Base-by-base conservation (phyloP, 352 stramenopile species). In the Pythium volutum region DNA sequence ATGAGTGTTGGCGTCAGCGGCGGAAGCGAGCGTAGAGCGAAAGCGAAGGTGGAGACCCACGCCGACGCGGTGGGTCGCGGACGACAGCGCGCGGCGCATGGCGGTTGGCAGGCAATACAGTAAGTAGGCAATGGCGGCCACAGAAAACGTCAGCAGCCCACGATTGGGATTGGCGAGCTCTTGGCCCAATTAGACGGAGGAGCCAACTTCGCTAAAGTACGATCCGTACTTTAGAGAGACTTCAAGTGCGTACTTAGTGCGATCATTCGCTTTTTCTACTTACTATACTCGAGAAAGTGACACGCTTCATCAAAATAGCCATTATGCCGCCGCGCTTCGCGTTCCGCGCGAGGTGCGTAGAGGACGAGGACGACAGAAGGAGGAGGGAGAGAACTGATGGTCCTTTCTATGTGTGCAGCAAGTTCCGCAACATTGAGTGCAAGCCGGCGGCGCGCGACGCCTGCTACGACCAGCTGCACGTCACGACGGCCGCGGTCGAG, bases 371-470 rank as follows among this genome's bases (percentile, higher is more conserved):
- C n/a, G n/a, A n/a, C n/a, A n/a, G n/a, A n/a, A n/a, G n/a, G n/a
- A n/a, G 38, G 38, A 43, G 0, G 38, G 38, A 11, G 29, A n/a
- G 29, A 5, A 11, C 29, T 34, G 29, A 11, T 34, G 10, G 29
- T 4, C 9, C 4, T 33, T 7, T 50, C 29, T 33, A 8, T 27
- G n/a, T 46, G 22, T 33, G 20, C 62, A 93, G 84, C 62, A 93
- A 93, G 63, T 89, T 90, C 61, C 81, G 84, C 59, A 91, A 91
- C 66, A 62, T 91, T 31, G 81, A 91, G 69, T 88, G 77, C 70
- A 71, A 72, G 57, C 58, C 59, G 25, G 62, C 76, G 25, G 56
- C 77, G 33, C 74, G 73, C 20, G 83, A 86, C 36, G 70, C 83
- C 36, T 76, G 63, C 57, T 93, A 77, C 54, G 80, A 91, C 39